Evolutionary conservation across 129 eudicot species (phyloP).

Genomic region (Flaveria brownii): DNA sequence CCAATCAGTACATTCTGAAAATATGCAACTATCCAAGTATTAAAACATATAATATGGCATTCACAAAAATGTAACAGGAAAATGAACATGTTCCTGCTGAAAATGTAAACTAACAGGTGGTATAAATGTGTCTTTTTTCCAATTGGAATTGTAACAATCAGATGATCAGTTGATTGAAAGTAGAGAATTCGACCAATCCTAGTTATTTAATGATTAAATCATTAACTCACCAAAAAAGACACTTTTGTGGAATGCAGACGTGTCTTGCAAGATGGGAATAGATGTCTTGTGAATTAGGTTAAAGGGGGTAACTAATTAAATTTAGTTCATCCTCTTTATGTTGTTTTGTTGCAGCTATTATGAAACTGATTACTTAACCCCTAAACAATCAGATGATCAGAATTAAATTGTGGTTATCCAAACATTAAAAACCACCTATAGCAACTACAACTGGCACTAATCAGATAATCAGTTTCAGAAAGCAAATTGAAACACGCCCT

Average conservation of each 20-base stretch:
- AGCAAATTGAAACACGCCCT: background rate
- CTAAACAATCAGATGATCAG: background rate
- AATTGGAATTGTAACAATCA: background rate
- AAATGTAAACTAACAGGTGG: background rate
- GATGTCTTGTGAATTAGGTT: background rate
- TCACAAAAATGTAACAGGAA: constrained; percentile 7
- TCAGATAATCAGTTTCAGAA: background rate
- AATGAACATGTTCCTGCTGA: background rate
- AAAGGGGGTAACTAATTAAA: background rate
- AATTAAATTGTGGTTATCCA: background rate
- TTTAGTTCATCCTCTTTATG: background rate
- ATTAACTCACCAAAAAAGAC: background rate
- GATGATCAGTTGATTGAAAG: background rate
- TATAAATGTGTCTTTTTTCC: background rate
- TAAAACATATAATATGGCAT: background rate
- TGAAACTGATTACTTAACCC: background rate
- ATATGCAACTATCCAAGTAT: constrained; percentile 15
- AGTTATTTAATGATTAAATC: background rate
- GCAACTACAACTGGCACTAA: background rate
- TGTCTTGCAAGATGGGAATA: too few relatives aligned
- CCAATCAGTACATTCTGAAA: constrained; percentile 68
- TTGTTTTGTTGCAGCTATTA: background rate
- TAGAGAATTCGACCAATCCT: background rate
- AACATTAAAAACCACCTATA: background rate
- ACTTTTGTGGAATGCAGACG: background rate